Evolutionary conservation across 805 yeast genomes (phyloP).

Genomic region (Monosporozyma aerobia): DNA sequence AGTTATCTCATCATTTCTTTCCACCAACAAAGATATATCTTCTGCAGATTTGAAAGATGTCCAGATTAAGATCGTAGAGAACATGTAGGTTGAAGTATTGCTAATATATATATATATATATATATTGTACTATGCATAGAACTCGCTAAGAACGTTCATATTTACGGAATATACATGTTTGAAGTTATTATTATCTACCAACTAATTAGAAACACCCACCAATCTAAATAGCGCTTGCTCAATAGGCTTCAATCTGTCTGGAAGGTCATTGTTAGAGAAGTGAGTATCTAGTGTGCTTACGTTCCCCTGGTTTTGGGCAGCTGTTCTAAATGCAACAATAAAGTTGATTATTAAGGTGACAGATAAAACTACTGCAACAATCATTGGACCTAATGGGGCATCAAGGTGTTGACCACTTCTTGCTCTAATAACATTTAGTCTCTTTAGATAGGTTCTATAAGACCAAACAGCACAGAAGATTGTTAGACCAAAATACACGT

Average conservation of each 20-base stretch:
- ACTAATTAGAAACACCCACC: slow-evolving; percentile 25
- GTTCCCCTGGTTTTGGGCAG: slow-evolving; percentile 9
- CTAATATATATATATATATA: background rate
- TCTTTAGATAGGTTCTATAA: slow-evolving; percentile 59
- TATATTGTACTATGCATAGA: background rate
- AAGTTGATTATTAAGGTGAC: slow-evolving; percentile 65
- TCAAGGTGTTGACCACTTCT: slow-evolving; percentile 85
- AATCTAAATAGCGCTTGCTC: slow-evolving; percentile 26
- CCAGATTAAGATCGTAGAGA: slow-evolving; percentile 21
- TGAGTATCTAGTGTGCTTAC: background rate
- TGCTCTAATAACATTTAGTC: slow-evolving; percentile 64
- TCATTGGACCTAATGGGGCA: slow-evolving; percentile 80
- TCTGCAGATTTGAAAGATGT: slow-evolving; percentile 13
- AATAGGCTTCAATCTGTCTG: slow-evolving; percentile 20
- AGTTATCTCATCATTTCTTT: slow-evolving; percentile 14
- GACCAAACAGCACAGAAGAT: slow-evolving; percentile 87
- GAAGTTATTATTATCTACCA: background rate
- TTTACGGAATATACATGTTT: background rate
- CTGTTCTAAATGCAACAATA: slow-evolving; percentile 47
- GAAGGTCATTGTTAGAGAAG: slow-evolving; percentile 4
- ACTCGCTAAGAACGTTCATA: background rate
- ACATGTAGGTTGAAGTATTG: background rate
- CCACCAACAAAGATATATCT: slow-evolving; percentile 8
- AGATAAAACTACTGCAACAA: slow-evolving; percentile 62
- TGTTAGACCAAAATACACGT: slow-evolving; percentile 70